Percentiles rank a stretch among this genome's conserved stretches.
phyloP scores from a whole-genome alignment of 75 land plant species.

The Cunninghamia lanceolata region DNA sequence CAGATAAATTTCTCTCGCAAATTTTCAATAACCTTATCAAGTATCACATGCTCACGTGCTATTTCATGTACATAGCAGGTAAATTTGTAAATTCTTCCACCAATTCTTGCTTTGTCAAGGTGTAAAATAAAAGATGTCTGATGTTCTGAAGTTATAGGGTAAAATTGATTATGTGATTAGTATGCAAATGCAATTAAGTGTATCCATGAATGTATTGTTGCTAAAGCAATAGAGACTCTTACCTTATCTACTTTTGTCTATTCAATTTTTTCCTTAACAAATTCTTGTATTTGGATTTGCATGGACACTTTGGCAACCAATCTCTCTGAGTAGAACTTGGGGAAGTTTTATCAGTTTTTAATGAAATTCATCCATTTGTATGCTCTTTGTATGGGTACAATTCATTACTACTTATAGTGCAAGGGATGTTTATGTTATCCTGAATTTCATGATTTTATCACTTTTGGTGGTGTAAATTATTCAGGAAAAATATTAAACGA shows the following conservation, averaged over 20 bases:
- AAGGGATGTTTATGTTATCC: background rate
- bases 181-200: background rate
- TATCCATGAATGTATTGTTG: background rate
- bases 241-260: background rate
- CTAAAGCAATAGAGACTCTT: background rate
- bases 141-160: background rate
- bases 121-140: background rate
- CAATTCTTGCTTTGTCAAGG: background rate
- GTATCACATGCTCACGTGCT: constrained; percentile 92
- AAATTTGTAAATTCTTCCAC: constrained; percentile 3
- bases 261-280: background rate
- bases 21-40: constrained; percentile 72
- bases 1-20: constrained; percentile 68
- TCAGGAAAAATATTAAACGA: background rate
- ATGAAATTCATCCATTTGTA: too few species aligned
- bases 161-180: background rate
- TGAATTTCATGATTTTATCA: background rate
- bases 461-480: background rate
- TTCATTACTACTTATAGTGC: background rate
- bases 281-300: background rate
- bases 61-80: constrained; percentile 88
- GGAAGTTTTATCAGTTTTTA: background rate
- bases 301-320: background rate
- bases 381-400: too few species aligned
- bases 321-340: background rate